These are phyloP conservation scores for Aureobasidium subglaciale DNA, from an alignment of 2,329 filamentous ascomycete genomes.

Conservation along the genomic window DNA sequence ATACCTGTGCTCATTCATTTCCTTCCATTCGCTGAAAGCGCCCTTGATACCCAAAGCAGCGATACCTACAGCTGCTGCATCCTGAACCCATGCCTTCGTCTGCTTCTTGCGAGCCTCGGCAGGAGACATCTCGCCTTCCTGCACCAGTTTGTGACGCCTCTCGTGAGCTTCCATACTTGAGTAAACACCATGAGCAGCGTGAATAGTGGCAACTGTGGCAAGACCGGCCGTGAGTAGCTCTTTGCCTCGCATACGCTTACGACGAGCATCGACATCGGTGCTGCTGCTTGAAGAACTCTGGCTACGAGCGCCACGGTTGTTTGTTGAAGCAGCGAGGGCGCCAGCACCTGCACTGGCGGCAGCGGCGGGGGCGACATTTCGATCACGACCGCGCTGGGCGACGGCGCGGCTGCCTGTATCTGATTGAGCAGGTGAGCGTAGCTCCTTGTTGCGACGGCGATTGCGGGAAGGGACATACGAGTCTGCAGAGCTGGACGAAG, in stretches of 20 bases:
- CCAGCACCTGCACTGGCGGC: constrained; percentile 34
- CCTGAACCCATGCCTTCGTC: constrained; percentile 56
- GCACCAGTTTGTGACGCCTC: constrained; percentile 52
- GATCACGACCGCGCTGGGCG: constrained; percentile 26
- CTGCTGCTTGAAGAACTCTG: constrained; percentile 30
- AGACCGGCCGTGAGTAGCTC: constrained; percentile 59
- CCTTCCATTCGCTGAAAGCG: constrained; percentile 60
- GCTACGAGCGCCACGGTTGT: constrained; percentile 14
- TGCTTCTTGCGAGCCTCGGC: constrained; percentile 57
- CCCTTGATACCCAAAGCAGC: constrained; percentile 62
- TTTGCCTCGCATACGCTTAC: constrained; percentile 60
- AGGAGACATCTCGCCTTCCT: constrained; percentile 55
- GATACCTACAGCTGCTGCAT: constrained; percentile 59
- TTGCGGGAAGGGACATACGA: constrained; percentile 46
- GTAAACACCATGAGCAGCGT: constrained; percentile 60
- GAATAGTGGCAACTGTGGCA: constrained; percentile 61
- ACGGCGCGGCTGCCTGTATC: constrained; percentile 31
- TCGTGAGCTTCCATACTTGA: constrained; percentile 57
- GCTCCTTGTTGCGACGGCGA: constrained; percentile 33
- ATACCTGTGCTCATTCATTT: constrained; percentile 56
- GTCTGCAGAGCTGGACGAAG: constrained; percentile 41
- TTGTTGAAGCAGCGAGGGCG: constrained; percentile 20
- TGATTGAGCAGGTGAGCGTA: constrained; percentile 33
- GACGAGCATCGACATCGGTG: constrained; percentile 53
- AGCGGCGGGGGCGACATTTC: constrained; percentile 38